A percentile compares a stretch with the other conserved stretches of the same genome.
Conservation (phyloP, 2,329 filamentous ascomycete genomes). For the Penicillium digitatum region DNA sequence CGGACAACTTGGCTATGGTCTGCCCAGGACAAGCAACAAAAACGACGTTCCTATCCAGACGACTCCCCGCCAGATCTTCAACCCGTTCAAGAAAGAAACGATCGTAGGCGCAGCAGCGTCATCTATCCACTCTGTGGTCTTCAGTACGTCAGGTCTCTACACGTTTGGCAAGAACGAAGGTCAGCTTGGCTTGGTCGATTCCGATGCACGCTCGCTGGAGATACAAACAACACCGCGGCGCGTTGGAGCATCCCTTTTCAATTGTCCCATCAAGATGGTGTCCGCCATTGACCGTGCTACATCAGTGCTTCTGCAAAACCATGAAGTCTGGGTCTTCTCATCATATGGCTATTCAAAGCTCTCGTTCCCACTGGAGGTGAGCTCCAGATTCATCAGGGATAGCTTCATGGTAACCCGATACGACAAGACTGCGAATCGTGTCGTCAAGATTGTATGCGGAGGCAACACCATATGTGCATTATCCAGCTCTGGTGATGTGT, state of each 20-base stretch:
- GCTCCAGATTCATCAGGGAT: constrained; percentile 64
- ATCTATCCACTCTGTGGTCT: constrained; percentile 83
- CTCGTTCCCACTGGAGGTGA: constrained; percentile 71
- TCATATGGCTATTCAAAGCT: constrained; percentile 95
- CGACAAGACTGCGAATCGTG: constrained; percentile 61
- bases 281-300: constrained; percentile 90
- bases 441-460: constrained; percentile 74
- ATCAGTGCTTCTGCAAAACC: constrained; percentile 75
- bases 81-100: constrained; percentile 78
- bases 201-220: constrained; percentile 85
- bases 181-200: constrained; percentile 89
- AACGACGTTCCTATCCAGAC: constrained; percentile 82
- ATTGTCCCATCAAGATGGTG: constrained; percentile 67
- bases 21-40: constrained; percentile 59
- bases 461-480: constrained; percentile 90
- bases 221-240: constrained; percentile 77
- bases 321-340: constrained; percentile 88
- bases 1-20: constrained; percentile 78
- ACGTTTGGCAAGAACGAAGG: constrained; percentile 95
- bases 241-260: constrained; percentile 80
- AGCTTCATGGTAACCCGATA: constrained; percentile 64
- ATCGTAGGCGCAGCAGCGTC: constrained; percentile 84
- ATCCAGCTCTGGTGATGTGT: constrained; percentile 79
- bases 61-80: constrained; percentile 83
- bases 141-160: constrained; percentile 75